phyloP scores from a whole-genome alignment of 108 stramenopile species.

The Pseudonitzschia pungens region DNA sequence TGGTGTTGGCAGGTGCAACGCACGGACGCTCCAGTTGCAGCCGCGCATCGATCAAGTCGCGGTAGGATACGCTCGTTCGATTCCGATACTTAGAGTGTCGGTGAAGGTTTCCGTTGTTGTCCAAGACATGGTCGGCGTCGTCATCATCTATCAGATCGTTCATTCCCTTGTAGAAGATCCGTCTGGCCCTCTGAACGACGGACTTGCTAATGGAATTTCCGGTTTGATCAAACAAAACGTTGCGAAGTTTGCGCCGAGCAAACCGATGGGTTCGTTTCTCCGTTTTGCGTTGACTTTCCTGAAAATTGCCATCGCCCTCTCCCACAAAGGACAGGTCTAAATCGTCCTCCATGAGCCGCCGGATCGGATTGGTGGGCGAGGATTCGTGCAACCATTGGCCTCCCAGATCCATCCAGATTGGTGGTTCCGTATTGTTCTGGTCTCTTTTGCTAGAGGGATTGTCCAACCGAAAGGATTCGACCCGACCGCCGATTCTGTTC shows the following conservation, averaged over 20 bases:
- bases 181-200: neutral
- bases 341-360: conserved; percentile 21
- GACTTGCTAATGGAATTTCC: neutral
- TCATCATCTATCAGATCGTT: neutral
- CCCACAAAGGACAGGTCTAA: conserved; percentile 1
- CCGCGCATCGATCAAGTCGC: neutral
- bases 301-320: neutral
- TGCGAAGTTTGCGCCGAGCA: neutral
- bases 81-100: neutral
- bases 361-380: conserved; percentile 16
- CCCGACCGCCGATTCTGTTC: conserved; percentile 34
- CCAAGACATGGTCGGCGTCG: neutral
- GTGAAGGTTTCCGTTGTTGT: neutral
- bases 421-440: too few relatives aligned
- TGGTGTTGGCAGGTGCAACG: neutral
- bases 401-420: conserved; percentile 20
- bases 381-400: conserved; percentile 28
- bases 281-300: neutral
- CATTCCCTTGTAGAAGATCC: conserved; percentile 16
- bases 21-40: neutral
- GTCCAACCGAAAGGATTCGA: conserved; percentile 8
- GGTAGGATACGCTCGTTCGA: neutral
- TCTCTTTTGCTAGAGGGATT: neutral
- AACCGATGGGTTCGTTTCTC: neutral
- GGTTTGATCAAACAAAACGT: conserved; percentile 14